phyloP scores from a whole-genome alignment of 1,284 basidiomycete genomes.

The Cutaneotrichosporon sp. region DNA sequence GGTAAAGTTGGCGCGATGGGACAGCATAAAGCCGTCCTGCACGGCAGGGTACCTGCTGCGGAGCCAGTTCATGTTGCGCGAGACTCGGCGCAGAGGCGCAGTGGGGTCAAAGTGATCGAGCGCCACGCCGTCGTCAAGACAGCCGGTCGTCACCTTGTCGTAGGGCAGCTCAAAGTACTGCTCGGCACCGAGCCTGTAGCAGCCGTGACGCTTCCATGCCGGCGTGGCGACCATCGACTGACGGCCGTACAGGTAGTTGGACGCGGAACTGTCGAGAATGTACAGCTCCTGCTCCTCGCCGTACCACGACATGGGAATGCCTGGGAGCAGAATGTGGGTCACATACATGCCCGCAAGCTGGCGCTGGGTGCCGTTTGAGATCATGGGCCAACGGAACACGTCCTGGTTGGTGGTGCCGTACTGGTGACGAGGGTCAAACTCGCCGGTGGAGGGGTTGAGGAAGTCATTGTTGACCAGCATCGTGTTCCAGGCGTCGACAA shows the following conservation, averaged over 20 bases:
- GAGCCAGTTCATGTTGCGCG: constrained; percentile 66
- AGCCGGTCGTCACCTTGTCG: constrained; percentile 69
- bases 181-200: constrained; percentile 76
- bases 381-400: constrained; percentile 82
- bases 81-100: constrained; percentile 63
- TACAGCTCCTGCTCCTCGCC: constrained; percentile 85
- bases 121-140: constrained; percentile 78
- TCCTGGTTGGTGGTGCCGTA: constrained; percentile 87
- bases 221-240: constrained; percentile 77
- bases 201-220: constrained; percentile 88
- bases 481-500: constrained; percentile 78
- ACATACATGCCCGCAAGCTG: constrained; percentile 71
- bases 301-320: constrained; percentile 76
- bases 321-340: constrained; percentile 73
- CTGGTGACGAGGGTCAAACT: constrained; percentile 76
- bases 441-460: constrained; percentile 62
- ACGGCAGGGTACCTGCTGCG: constrained; percentile 64
- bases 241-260: constrained; percentile 79
- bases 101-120: constrained; percentile 94
- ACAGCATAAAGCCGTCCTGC: constrained; percentile 76
- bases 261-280: constrained; percentile 70
- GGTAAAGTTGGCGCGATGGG: constrained; percentile 76
- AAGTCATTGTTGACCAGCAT: constrained; percentile 85
- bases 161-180: constrained; percentile 88
- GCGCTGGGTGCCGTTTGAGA: constrained; percentile 72